Base-by-base conservation (phyloP, 2,329 filamentous ascomycete genomes). In the Apiospora sp. region DNA sequence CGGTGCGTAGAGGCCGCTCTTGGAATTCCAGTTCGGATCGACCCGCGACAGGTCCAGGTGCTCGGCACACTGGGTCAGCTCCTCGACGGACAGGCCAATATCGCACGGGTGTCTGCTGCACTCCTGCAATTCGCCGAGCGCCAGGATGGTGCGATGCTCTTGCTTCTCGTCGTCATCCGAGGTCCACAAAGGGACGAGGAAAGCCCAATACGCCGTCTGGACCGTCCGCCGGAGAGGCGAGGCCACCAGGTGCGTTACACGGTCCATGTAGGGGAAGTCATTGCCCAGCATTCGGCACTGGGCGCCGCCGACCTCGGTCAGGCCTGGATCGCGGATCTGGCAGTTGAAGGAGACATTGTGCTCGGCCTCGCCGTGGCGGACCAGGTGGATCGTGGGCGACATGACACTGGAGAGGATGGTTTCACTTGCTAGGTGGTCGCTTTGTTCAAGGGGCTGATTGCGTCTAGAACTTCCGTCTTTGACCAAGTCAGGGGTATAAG, bases 151-250 rank as follows among this genome's bases (percentile, higher is more conserved):
- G 0, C 87, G 83, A 24, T 86, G 8, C 58, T 13, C 19, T 7
- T 24, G 19, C 34, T 64, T 19, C 30, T 54, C 24, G 5, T 54
- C 24, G 5, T 30, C 16, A 24, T 16, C 0, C 24, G 27, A 5
- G 13, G 27, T 7, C 22, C 4, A 13, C 43, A 44, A 44, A 44
- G 48, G n/a, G 48, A 12, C 34, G 19, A n/a, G 86, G 81, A 97
- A 96, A 69, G 88, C 87, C 70, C 91, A 83, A 19, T 94, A 85
- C 37, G 92, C 90, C 1, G 94, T 97, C 82, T 93, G 89, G 67
- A 97, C 87, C 2, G 94, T 95, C 74, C 94, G 90, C 69, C 91
- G 91, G 77, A 97, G 87, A 6, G 94, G 94, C 0, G 93, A 96
- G 51, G 93, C 90, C 27, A 94, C 87, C 44, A 97, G 86, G 74